Evolutionary conservation across 1,284 basidiomycete genomes (phyloP).

Genomic region (Leccinum griseonigrum): DNA sequence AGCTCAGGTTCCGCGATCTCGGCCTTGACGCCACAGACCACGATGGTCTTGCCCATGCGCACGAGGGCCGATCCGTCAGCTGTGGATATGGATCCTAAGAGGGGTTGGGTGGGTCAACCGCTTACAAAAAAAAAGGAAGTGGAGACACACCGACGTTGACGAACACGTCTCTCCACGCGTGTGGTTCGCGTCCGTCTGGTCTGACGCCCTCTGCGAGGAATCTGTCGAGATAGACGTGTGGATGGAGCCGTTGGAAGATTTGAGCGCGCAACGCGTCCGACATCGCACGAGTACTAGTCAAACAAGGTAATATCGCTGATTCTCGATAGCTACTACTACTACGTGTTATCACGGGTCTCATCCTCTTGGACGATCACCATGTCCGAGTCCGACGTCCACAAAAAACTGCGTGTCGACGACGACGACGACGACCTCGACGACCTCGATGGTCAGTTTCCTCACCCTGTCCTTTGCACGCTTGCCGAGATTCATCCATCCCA

Average conservation of each 20-base stretch:
- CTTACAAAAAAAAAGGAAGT: neutral
- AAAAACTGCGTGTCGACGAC: slow-evolving; percentile 30
- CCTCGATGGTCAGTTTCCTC: slow-evolving; percentile 56
- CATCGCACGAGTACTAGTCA: slow-evolving; percentile 3
- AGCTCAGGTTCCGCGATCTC: slow-evolving; percentile 89
- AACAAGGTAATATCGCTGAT: neutral
- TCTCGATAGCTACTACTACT: no score
- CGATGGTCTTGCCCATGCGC: slow-evolving; percentile 84
- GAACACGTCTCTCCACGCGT: slow-evolving; percentile 56
- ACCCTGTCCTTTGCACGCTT: neutral
- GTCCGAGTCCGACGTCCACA: slow-evolving; percentile 12
- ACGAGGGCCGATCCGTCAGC: slow-evolving; percentile 90
- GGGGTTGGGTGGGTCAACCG: neutral
- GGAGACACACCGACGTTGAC: slow-evolving; percentile 57
- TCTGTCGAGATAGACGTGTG: slow-evolving; percentile 38
- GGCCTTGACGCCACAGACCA: slow-evolving; percentile 94
- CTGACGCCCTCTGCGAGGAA: slow-evolving; percentile 60
- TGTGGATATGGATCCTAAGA: slow-evolving; percentile 72
- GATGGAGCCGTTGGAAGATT: slow-evolving; percentile 68
- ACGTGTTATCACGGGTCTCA: neutral
- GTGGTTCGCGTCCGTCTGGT: slow-evolving; percentile 57
- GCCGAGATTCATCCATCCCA: slow-evolving; percentile 2
- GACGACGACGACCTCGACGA: slow-evolving; percentile 68
- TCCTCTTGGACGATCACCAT: slow-evolving; percentile 7
- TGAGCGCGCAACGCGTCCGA: slow-evolving; percentile 34